Conservation (phyloP, 2,329 filamentous ascomycete species). For the Sclerotinia spermophila region DNA sequence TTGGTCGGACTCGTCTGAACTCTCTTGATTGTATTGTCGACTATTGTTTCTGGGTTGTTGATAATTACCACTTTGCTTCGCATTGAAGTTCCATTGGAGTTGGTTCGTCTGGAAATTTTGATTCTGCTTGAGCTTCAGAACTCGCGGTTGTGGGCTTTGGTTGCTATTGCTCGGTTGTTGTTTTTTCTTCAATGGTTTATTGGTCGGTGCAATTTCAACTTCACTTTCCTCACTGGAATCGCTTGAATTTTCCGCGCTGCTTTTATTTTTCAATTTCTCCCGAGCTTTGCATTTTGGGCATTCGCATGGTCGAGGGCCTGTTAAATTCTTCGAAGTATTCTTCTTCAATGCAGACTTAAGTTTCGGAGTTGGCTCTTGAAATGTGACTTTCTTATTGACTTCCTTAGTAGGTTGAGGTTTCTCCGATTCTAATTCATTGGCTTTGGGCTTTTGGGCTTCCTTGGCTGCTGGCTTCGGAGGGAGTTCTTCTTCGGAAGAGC, state of each 20-base stretch:
- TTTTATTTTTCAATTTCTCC: slow-evolving; percentile 6
- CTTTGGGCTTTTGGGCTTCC: not conserved
- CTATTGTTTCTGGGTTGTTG: not conserved
- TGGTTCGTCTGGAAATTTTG: not conserved
- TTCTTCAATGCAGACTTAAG: slow-evolving; percentile 15
- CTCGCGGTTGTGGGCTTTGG: not conserved
- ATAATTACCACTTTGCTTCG: not conserved
- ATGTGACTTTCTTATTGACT: slow-evolving; percentile 11
- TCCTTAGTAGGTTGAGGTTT: not conserved
- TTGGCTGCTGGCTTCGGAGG: not conserved
- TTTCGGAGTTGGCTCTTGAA: slow-evolving; percentile 8
- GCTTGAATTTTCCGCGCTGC: slow-evolving; percentile 12
- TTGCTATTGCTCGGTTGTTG: not conserved
- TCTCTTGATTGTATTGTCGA: not conserved
- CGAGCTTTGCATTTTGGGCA: not conserved
- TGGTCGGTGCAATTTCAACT: slow-evolving; percentile 3
- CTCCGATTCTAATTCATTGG: not conserved
- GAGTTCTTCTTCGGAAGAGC: not conserved
- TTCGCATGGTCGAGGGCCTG: not conserved
- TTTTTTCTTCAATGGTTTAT: not conserved
- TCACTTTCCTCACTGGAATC: not conserved
- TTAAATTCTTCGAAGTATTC: not conserved
- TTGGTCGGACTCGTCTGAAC: not conserved
- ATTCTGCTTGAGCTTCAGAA: not conserved
- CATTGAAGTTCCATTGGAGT: not conserved